A percentile compares a stretch with the other conserved stretches of the same genome.
Evolutionary conservation across 495 filamentous ascomycete species (phyloP).

Genomic region (Penicillium coprophilum): DNA sequence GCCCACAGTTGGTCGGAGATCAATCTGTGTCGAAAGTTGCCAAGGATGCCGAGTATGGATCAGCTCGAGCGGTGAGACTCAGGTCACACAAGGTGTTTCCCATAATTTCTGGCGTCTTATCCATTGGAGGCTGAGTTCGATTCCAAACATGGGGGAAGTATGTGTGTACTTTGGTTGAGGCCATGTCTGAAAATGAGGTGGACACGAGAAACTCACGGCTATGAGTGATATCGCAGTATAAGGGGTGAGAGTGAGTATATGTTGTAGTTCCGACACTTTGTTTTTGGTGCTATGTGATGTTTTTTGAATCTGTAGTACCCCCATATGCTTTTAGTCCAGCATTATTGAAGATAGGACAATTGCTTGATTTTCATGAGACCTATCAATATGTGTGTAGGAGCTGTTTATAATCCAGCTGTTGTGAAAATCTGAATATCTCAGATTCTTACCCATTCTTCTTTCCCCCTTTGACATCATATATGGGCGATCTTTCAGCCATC

Average conservation of each 20-base stretch:
- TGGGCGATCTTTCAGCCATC: constrained; percentile 8
- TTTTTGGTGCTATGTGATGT: too few species aligned
- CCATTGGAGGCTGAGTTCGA: constrained; percentile 12
- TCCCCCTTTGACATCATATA: constrained; percentile 9
- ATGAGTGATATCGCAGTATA: background rate
- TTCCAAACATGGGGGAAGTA: constrained; percentile 13
- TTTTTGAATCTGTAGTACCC: constrained; percentile 7
- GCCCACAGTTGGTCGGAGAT: constrained; percentile 24
- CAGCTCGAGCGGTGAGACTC: constrained; percentile 24
- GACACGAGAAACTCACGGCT: background rate
- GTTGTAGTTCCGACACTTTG: too few species aligned
- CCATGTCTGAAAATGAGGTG: background rate
- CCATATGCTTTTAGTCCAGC: constrained; percentile 24
- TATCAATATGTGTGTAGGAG: constrained; percentile 1
- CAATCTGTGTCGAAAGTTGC: constrained; percentile 17
- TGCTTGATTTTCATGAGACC: constrained; percentile 18
- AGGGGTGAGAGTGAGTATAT: background rate
- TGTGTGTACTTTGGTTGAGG: background rate
- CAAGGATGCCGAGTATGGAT: constrained; percentile 27
- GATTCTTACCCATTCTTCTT: background rate
- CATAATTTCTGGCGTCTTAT: constrained; percentile 3
- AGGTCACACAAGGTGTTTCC: constrained; percentile 14
- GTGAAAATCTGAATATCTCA: background rate
- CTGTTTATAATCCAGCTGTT: background rate
- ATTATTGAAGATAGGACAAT: constrained; percentile 25